Evolutionary conservation across 139 green algal species (phyloP).

Genomic region (Choricystis sp.): DNA sequence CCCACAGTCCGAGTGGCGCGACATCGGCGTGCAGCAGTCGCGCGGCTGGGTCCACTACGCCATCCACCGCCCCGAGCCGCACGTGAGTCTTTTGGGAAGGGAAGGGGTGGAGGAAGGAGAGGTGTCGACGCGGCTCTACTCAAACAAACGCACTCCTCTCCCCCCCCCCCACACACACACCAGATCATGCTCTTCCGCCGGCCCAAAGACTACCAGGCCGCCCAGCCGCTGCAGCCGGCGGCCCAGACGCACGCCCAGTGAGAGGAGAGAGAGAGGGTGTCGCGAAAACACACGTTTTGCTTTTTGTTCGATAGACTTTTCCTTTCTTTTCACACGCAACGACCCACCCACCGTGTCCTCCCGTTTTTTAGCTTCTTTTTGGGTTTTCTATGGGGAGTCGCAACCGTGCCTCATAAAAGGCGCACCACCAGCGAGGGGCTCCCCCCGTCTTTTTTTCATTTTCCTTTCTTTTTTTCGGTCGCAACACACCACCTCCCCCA

Average conservation of each 20-base stretch:
- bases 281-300: no score
- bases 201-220: constrained; percentile 34
- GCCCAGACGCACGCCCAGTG: no score
- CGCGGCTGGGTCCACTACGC: constrained; percentile 92
- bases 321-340: neutral
- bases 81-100: no score
- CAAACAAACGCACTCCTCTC: neutral
- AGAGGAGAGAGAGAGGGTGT: no score
- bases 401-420: no score
- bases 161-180: constrained; percentile 45
- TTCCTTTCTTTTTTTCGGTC: neutral
- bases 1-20: constrained; percentile 76
- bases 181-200: constrained; percentile 96
- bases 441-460: neutral
- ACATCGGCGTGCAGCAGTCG: constrained; percentile 86
- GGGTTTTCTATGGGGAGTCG: no score
- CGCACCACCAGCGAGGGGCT: no score
- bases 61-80: constrained; percentile 48
- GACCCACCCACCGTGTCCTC: neutral
- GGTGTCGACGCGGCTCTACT: neutral
- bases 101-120: no score
- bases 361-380: neutral
- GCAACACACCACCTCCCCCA: neutral
- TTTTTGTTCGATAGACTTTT: no score
- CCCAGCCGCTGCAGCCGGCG: constrained; percentile 1